Evolutionary conservation across 2,329 filamentous ascomycete species (phyloP).

Genomic region (Fusarium musae): DNA sequence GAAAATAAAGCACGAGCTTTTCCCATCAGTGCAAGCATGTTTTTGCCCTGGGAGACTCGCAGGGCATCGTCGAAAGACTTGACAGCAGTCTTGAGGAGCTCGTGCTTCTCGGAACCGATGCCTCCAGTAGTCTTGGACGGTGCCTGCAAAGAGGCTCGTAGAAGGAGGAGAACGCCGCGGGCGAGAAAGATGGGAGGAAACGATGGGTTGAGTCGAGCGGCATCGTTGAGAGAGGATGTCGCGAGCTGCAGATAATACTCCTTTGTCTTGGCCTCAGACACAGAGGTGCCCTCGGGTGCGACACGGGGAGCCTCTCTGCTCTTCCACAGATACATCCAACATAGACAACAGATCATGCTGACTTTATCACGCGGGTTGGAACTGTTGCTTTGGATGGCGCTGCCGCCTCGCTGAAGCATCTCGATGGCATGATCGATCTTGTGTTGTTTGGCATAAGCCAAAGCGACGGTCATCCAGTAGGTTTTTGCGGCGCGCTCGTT

Average conservation of each 20-base stretch:
- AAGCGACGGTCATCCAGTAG: constrained; percentile 97
- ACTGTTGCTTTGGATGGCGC: constrained; percentile 75
- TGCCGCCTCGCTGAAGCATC: constrained; percentile 78
- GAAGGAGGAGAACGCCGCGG: constrained; percentile 86
- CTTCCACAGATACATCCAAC: constrained; percentile 92
- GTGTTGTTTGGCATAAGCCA: constrained; percentile 95
- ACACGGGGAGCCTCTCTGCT: constrained; percentile 80
- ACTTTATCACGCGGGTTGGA: constrained; percentile 84
- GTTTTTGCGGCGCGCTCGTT: constrained; percentile 91
- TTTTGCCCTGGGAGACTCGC: constrained; percentile 83
- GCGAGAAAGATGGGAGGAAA: constrained; percentile 93
- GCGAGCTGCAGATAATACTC: constrained; percentile 91
- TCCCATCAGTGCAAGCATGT: constrained; percentile 92
- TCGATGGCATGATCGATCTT: constrained; percentile 88
- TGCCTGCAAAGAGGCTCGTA: constrained; percentile 85
- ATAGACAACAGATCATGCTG: constrained; percentile 83
- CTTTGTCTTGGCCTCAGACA: constrained; percentile 85
- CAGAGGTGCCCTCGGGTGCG: constrained; percentile 69
- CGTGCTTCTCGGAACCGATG: constrained; percentile 77
- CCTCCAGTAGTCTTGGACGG: constrained; percentile 75
- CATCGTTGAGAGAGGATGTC: constrained; percentile 93
- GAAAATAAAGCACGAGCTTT: constrained; percentile 89
- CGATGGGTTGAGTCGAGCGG: constrained; percentile 90
- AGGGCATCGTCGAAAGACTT: constrained; percentile 97
- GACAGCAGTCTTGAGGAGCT: constrained; percentile 84